Percentiles rank a stretch among this genome's conserved stretches.
These are phyloP conservation scores for Graphilbum sp. DNA, from an alignment of 2,329 filamentous ascomycete species.

Conservation along the genomic window DNA sequence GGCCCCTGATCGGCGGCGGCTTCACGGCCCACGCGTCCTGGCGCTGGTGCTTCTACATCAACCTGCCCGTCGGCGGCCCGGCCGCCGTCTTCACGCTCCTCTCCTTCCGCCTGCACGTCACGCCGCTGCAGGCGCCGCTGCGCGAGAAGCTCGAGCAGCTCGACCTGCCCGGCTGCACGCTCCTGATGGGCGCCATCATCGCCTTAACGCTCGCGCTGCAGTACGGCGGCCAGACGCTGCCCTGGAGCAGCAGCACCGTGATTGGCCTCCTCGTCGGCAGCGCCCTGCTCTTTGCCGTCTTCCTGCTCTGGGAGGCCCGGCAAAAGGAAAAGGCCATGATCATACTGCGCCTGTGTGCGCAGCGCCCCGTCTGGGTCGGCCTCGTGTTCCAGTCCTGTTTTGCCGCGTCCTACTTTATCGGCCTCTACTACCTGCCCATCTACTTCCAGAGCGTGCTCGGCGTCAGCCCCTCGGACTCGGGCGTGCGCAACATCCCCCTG, in stretches of 20 bases:
- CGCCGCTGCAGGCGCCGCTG: slow-evolving; percentile 14
- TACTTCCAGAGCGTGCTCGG: slow-evolving; percentile 34
- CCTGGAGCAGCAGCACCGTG: slow-evolving; percentile 19
- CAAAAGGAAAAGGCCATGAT: slow-evolving; percentile 32
- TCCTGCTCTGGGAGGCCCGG: slow-evolving; percentile 18
- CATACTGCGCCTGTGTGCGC: slow-evolving; percentile 24
- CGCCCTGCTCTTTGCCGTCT: slow-evolving; percentile 14
- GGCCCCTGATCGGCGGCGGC: slow-evolving; percentile 13
- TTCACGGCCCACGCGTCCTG: slow-evolving; percentile 13
- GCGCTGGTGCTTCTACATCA: slow-evolving; percentile 18
- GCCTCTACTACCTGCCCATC: slow-evolving; percentile 29
- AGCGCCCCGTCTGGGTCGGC: slow-evolving; percentile 25
- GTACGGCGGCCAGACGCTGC: slow-evolving; percentile 22
- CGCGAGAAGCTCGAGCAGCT: slow-evolving; percentile 24
- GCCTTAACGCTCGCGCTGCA: slow-evolving; percentile 24
- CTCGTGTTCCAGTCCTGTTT: slow-evolving; percentile 25
- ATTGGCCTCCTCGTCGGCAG: slow-evolving; percentile 20
- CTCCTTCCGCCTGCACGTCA: slow-evolving; percentile 21
- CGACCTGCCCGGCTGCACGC: slow-evolving; percentile 21
- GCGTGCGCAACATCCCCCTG: slow-evolving; percentile 24
- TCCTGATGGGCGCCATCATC: slow-evolving; percentile 22
- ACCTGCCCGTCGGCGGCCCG: slow-evolving; percentile 15
- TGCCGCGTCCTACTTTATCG: slow-evolving; percentile 25
- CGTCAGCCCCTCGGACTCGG: slow-evolving; percentile 19
- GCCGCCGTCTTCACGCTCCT: slow-evolving; percentile 12